Percentiles rank a stretch among this genome's conserved stretches.
Conservation (phyloP, 768 basidiomycete species). For the Hygrophoropsis aurantiaca region DNA sequence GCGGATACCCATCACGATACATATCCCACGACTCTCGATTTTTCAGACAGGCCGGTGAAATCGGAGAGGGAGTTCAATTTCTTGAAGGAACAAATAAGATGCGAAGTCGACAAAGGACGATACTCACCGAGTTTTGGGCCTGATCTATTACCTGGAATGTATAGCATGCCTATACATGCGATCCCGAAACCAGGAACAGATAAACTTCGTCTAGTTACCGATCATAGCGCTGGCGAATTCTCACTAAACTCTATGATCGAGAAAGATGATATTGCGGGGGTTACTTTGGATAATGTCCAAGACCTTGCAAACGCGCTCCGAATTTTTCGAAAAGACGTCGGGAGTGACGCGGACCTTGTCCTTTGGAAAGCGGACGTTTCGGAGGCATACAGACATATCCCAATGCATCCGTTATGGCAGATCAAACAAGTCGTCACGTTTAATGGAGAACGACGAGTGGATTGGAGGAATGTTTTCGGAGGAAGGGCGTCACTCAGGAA, state of each 20-base stretch:
- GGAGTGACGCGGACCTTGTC: no score
- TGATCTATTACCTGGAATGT: conserved; percentile 42
- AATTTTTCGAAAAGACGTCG: rapidly evolving
- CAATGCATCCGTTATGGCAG: conserved; percentile 41
- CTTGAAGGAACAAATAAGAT: conserved; percentile 16
- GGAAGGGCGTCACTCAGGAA: conserved; percentile 14
- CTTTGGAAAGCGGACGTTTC: conserved; percentile 38
- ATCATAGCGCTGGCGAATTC: conserved; percentile 36
- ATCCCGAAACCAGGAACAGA: conserved; percentile 35
- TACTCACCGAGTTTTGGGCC: conserved; percentile 25
- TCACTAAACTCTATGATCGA: conserved; percentile 38
- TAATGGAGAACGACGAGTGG: conserved; percentile 18
- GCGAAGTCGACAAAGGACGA: not conserved
- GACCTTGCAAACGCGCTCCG: conserved; percentile 21
- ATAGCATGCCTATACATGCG: conserved; percentile 32
- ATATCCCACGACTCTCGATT: not conserved
- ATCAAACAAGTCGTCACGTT: conserved; percentile 37
- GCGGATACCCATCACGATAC: conserved; percentile 11
- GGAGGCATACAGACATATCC: conserved; percentile 35
- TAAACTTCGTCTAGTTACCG: conserved; percentile 36
- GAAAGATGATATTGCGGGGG: conserved; percentile 12
- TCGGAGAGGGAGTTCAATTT: conserved; percentile 16
- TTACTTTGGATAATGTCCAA: conserved; percentile 34
- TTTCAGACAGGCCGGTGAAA: no score
- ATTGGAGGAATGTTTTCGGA: conserved; percentile 26